phyloP scores from a whole-genome alignment of 306 rosid species.

The Castanea sativa region DNA sequence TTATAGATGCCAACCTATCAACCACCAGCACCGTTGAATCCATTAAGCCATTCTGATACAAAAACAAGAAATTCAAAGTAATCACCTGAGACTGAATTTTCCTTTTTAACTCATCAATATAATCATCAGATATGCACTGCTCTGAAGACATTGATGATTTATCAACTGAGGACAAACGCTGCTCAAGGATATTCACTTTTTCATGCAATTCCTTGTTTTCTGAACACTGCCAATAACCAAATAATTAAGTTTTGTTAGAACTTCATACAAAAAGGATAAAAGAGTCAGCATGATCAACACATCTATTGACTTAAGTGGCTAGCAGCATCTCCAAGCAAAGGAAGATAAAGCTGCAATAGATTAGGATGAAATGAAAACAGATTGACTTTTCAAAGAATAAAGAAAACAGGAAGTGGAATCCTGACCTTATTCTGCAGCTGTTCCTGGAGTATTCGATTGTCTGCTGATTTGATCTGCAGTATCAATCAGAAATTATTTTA shows the following conservation, averaged over 20 bases:
- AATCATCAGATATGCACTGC: constrained; percentile 46
- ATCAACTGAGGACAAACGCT: constrained; percentile 51
- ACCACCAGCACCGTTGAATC: constrained; percentile 4
- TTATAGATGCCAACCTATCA: not conserved
- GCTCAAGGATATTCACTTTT: constrained; percentile 68
- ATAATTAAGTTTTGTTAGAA: not conserved
- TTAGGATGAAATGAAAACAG: not conserved
- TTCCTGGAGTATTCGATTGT: constrained; percentile 93
- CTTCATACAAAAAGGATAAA: not conserved
- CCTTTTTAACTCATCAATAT: constrained; percentile 65
- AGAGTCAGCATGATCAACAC: constrained; percentile 17
- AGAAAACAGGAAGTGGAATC: not conserved
- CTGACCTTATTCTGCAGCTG: constrained; percentile 85
- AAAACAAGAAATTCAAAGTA: constrained; percentile 5
- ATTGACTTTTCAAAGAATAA: not conserved
- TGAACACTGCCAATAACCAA: constrained; percentile 54
- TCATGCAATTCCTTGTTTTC: constrained; percentile 76
- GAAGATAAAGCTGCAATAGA: constrained; percentile 9
- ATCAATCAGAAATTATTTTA: constrained; percentile 4
- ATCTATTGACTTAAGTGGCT: constrained; percentile 4
- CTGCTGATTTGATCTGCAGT: constrained; percentile 87
- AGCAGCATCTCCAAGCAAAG: constrained; percentile 3
- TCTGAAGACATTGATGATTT: constrained; percentile 38
- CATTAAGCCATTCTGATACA: constrained; percentile 12
- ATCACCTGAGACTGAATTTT: constrained; percentile 87